Base-by-base conservation (phyloP, 2,329 filamentous ascomycete species). In the Xylariales sp. region DNA sequence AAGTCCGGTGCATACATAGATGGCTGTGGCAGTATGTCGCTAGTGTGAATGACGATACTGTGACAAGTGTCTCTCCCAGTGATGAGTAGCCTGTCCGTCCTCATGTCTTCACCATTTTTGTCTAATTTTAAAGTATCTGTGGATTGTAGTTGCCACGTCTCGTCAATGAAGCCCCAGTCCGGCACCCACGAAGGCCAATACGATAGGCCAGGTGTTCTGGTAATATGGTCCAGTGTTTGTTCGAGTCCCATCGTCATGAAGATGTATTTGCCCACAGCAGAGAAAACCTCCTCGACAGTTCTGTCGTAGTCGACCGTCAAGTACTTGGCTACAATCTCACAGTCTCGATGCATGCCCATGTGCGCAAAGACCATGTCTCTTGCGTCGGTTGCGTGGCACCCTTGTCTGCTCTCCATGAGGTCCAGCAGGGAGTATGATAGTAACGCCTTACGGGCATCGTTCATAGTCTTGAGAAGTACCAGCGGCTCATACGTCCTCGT, bases 251-350 rank as follows among this genome's bases (percentile, higher is more conserved):
- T 21, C 9, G 11, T 10, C 11, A 7, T 14, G 16, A 11, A 35
- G 16, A 6, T 21, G 15, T 4, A 19, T 35, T 6, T 5, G 4
- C 7, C 12, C 32, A 3, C 8, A 12, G 6, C 10, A 5, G 15
- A 11, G 12, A 35, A 35, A 1, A 35, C n/a, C 9, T 14, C 16
- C n/a, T 35, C 32, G 4, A 21, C 5, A 4, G 8, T n/a, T n/a
- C 24, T 35, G 15, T 20, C 14, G 32, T 35, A 35, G 15, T 35
- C 18, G 32, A 35, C n/a, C n/a, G n/a, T 35, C 8, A 35, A 8
- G 3, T 21, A 6, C 5, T 35, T 21, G n/a, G 14, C 18, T n/a
- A 6, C 19, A 11, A 6, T 14, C 11, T 35, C 18, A 7, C 15
- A 12, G 4, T 12, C 6, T 3, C 18, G 18, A 14, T 21, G 18